Base-by-base conservation (phyloP, 257 asterid genomes). In the Ligustrum vulgare region DNA sequence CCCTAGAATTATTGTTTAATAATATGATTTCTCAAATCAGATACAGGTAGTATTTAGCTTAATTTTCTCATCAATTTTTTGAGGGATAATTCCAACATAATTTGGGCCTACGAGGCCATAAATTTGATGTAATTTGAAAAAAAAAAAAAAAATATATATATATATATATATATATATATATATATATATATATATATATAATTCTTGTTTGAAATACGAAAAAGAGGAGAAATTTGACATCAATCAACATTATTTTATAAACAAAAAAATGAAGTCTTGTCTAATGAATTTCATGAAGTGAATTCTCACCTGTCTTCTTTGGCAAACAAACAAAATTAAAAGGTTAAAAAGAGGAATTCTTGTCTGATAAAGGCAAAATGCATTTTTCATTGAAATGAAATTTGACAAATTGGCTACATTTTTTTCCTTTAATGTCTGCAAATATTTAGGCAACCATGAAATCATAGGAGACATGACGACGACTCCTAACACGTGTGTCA, bases 361-460 rank as follows among this genome's bases (percentile, higher is more conserved):
- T 18, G 62, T 51, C 62, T 51, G 23, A n/a, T 25, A 60, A 60
- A 60, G 34, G 67, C 6, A 22, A 60, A 23, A 60, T 22, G 34
- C 33, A 60, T 10, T 4, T 60, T 60, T 15, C 67, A 60, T 60
- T 60, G 33, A 60, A 22, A 60, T 60, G 67, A 12, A 60, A 60
- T 22, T 60, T 34, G 67, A 60, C 67, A 60, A 60, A 60, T 22
- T 60, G 15, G 32, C 4, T 16, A 2, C 13, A 60, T 13, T 60
- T 58, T 20, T 22, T 25, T 13, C 66, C 78, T 77, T 80, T 78
- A 67, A 3, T 87, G 92, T 86, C 87, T 79, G 70, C 71, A 77
- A 75, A 68, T 39, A 47, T 41, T 37, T 2, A 56, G 77, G 87
- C 86, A 86, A 6, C 18, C 33, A 32, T 77, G 80, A 79, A 69